Base-by-base conservation (phyloP, 2,329 filamentous ascomycete genomes). In the Aspergillus pseudoglaucus region DNA sequence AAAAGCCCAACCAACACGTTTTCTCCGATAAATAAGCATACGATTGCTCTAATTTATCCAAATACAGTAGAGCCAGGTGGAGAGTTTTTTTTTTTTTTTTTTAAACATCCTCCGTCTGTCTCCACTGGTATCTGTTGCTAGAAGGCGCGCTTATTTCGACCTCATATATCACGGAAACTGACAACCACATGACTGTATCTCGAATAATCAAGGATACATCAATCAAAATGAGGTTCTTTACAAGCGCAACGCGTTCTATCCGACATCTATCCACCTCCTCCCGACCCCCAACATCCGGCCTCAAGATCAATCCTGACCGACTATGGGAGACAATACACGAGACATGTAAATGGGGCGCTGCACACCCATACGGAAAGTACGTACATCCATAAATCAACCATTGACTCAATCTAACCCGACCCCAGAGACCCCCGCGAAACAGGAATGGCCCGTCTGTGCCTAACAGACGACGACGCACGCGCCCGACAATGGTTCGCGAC, bases 401-500 rank as follows among this genome's bases (percentile, higher is more conserved):
- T 3, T 38, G n/a, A n/a, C 8, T 30, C 22, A 2, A 5, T 6
- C 7, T 41, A 56, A 33, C 37, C 8, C 1, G 14, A 6, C n/a
- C 9, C 9, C 25, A 59, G 56, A 6, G 42, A 53, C 1, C 49
- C 54, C 33, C 57, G 47, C 2, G 61, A 66, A 1, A 66, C 62
- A 1, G 86, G 86, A 47, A 89, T 90, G 85, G 77, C 79, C 5
- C 80, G 87, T 1, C 75, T 89, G 1, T 73, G 84, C 1, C 75
- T 89, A n/a, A 81, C 79, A 2, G 82, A 88, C 54, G 70, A 77
- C 0, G 87, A 89, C 62, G 84, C 82, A 54, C 63, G 75, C 55
- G 85, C 75, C 6, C 78, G 86, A 43, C 78, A 82, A 60, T 90
- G 85, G 86, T 87, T 90, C 51, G 75, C 80, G 1, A 60, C 78